These are phyloP conservation scores for Syzygium malaccense DNA, from an alignment of 441 rosid species.

Conservation along the genomic window DNA sequence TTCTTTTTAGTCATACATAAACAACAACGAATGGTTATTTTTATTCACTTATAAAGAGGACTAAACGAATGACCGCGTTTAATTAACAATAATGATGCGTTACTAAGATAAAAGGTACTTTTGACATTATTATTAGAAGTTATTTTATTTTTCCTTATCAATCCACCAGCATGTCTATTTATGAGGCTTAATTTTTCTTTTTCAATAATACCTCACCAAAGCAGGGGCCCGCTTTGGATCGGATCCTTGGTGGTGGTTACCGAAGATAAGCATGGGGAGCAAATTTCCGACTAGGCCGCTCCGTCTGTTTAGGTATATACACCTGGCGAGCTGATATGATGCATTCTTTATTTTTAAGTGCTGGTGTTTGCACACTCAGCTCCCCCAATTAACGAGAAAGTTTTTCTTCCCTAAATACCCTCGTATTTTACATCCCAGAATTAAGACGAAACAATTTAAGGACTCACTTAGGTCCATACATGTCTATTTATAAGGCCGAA, in stretches of 20 bases:
- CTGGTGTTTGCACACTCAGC: too few species aligned
- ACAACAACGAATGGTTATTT: neutral
- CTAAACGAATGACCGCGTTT: neutral
- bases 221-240: too few species aligned
- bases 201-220: neutral
- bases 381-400: too few species aligned
- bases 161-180: accelerated
- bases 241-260: too few species aligned
- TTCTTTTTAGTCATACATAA: neutral
- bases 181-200: neutral
- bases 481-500: accelerated
- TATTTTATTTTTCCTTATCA: neutral
- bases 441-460: too few species aligned
- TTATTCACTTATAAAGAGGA: neutral
- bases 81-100: accelerated
- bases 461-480: neutral
- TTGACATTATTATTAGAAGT: neutral
- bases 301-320: accelerated
- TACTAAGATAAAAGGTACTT: neutral
- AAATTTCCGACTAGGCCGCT: too few species aligned
- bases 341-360: too few species aligned
- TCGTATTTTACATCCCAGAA: too few species aligned
- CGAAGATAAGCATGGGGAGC: too few species aligned
- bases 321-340: too few species aligned
- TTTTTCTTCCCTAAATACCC: too few species aligned